Base-by-base conservation (phyloP, 345 rosid genomes). In the Acer negundo region DNA sequence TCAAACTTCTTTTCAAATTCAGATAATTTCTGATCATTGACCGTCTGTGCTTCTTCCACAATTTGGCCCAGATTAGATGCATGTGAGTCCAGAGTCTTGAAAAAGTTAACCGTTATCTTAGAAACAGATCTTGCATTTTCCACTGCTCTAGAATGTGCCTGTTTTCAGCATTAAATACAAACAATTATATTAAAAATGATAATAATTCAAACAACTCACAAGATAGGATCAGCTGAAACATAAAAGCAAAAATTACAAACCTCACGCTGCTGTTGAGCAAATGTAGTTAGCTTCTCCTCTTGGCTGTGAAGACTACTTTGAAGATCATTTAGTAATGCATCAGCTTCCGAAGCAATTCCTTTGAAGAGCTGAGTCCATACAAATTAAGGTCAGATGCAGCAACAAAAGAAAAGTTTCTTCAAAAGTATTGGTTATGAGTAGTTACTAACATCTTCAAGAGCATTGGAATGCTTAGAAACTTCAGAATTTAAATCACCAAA, bases 1-100 rank as follows among this genome's bases (percentile, higher is more conserved):
- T 97, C 97, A 78, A 94, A 97, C 83, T 89, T 94, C 91, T 89
- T 91, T 84, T 93, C 97, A 31, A 97, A 88, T 74, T 90, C 93
- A 55, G 90, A 87, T 78, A 94, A 63, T 74, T 94, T 93, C 80
- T 83, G 80, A 84, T 94, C 92, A 83, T 92, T 93, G 67, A 90
- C 90, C 7, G 85, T 86, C 73, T 93, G 96, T 46, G 99, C 93
- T 82, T 93, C 99, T 81, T 86, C 91, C 64, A 93, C 92, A 69
- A 93, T 90, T 70, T 87, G 85, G 62, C 87, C 90, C 65, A 95
- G 81, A 75, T 86, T 91, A 61, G 92, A 85, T 7, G 90, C 97
- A 80, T 97, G 97, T 69, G 79, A 69, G 80, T 90, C 97, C 65
- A 94, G 80, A 77, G 91, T 93, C 85, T 84, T 70, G 73, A 92